phyloP scores from a whole-genome alignment of 495 filamentous ascomycete species.

The Xylaria sp. region DNA sequence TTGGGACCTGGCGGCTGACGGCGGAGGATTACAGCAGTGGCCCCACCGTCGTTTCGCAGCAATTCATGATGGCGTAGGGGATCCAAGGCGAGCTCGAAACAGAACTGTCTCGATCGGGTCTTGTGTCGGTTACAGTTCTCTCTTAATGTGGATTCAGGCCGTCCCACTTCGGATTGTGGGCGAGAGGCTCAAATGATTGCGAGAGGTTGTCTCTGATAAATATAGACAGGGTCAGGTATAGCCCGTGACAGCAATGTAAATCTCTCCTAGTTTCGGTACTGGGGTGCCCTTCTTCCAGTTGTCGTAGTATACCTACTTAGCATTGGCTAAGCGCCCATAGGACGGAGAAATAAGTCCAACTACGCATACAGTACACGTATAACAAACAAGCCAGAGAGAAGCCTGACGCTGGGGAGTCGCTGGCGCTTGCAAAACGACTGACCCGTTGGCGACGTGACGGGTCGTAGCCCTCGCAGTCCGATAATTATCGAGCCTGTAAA shows the following conservation, averaged over 20 bases:
- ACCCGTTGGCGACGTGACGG: neutral
- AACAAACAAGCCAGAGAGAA: neutral
- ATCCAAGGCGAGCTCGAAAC: slow-evolving; percentile 24
- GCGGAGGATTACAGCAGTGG: slow-evolving; percentile 18
- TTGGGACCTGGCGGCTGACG: neutral
- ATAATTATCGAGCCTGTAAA: neutral
- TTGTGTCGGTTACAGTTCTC: slow-evolving; percentile 26
- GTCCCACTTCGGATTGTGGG: slow-evolving; percentile 27
- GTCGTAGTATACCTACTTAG: neutral
- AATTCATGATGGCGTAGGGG: slow-evolving; percentile 16
- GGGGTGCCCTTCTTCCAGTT: neutral
- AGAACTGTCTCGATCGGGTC: slow-evolving; percentile 25
- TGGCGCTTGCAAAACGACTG: slow-evolving; percentile 3
- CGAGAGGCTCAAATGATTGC: slow-evolving; percentile 30
- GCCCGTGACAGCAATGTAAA: neutral
- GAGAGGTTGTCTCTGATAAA: slow-evolving; percentile 14
- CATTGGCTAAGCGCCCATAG: slow-evolving; percentile 16
- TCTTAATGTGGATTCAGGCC: neutral
- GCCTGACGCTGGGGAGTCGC: neutral
- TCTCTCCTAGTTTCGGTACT: neutral
- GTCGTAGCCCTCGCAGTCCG: neutral
- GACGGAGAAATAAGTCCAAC: neutral
- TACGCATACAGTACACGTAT: no score
- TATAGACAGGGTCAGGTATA: slow-evolving; percentile 22
- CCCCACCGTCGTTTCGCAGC: slow-evolving; percentile 22